These are phyloP conservation scores for Lepiota venenata DNA, from an alignment of 768 basidiomycete species.

Conservation along the genomic window DNA sequence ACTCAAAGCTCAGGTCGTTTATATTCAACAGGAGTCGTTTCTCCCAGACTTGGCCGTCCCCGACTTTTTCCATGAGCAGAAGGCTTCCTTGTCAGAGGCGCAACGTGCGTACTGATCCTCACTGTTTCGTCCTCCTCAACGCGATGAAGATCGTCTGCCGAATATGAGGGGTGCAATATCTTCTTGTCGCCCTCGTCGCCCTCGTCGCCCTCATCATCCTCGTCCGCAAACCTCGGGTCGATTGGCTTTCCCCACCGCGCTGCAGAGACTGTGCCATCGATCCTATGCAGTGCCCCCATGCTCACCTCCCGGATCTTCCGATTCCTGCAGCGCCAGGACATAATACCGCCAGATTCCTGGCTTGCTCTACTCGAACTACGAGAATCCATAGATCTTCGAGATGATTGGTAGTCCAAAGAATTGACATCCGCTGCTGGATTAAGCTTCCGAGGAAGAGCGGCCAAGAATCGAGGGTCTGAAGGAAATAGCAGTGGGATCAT, in stretches of 20 bases:
- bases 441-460: constrained; percentile 57
- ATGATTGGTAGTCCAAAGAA: constrained; percentile 1
- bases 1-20: not conserved
- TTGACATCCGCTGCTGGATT: constrained; percentile 20
- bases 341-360: constrained; percentile 26
- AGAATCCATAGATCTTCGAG: constrained; percentile 7
- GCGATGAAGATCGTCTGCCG: constrained; percentile 28
- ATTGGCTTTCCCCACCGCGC: constrained; percentile 55
- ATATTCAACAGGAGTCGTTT: constrained; percentile 34
- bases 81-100: constrained; percentile 67
- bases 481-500: constrained; percentile 91
- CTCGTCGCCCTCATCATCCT: constrained; percentile 40
- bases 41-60: constrained; percentile 47
- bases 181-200: constrained; percentile 43
- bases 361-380: constrained; percentile 34
- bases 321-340: constrained; percentile 59
- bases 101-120: constrained; percentile 39
- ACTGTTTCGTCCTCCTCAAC: constrained; percentile 33
- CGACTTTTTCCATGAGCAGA: constrained; percentile 46
- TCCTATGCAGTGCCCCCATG: constrained; percentile 59
- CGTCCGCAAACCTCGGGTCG: constrained; percentile 31
- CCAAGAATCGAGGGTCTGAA: constrained; percentile 72
- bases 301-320: constrained; percentile 60
- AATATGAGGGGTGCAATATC: constrained; percentile 18
- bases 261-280: constrained; percentile 63